Base-by-base conservation (phyloP, 805 yeast species). In the Cyberlindnera subsufficiens region DNA sequence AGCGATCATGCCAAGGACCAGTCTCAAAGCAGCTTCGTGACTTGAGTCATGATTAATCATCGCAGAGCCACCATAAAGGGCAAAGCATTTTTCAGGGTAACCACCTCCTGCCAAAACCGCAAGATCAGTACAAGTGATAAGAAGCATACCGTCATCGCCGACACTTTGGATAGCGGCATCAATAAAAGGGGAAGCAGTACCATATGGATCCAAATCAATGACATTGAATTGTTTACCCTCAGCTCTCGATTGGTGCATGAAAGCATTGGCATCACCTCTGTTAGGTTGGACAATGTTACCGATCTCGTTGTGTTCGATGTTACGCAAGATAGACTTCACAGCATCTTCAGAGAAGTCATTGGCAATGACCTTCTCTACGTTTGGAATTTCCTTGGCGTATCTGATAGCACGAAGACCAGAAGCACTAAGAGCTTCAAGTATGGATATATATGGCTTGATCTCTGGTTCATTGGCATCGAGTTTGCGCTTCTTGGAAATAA, bases 71-170 rank as follows among this genome's bases (percentile, higher is more conserved):
- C 99, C 98, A 60, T 93, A 93, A 15, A 86, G 70, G 0, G 97
- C 89, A 68, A 81, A 93, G 65, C 98, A 91, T 64, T 93, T 93
- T 55, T 93, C 99, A 0, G 98, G 97, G 61, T 91, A 91, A 13
- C 95, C 95, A 50, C 83, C 82, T 16, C 99, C 99, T 1, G 98
- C 98, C 42, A 93, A 71, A 1, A 93, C 96, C 0, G 96, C 96
- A 14, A 95, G 74, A 66, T 93, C 99, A 0, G 99, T 93, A 62
- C 99, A 93, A 0, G 99, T 93, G 3, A 93, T 91, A 39, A 93
- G 67, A 51, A 93, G 64, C 35, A 93, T 56, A 1, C 98, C 99
- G 43, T 82, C 90, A 52, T 90, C 89, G 38, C 75, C 76, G n/a
- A 90, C 75, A 29, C 82, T 69, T 56, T 88, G 95, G 29, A 93